A percentile compares a stretch with the other conserved stretches of the same genome.
Conservation (phyloP, 139 green algal genomes). For the Micractinium sp. region DNA sequence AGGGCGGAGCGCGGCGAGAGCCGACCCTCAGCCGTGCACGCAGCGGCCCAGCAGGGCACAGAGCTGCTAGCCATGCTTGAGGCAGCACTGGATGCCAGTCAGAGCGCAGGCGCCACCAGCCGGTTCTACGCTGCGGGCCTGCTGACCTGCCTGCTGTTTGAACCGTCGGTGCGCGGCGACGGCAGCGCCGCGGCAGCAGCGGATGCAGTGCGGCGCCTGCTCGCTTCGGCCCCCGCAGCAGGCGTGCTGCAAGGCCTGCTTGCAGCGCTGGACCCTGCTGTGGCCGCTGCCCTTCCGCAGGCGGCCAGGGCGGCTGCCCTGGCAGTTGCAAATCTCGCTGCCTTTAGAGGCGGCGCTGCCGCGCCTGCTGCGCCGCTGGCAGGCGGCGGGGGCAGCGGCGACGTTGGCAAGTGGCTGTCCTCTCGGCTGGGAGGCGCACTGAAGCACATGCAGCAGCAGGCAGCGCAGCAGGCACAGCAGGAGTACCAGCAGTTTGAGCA, state of each 20-base stretch:
- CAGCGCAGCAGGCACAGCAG: not conserved
- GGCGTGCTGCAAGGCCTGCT: constrained; percentile 4
- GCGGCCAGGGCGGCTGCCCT: not conserved
- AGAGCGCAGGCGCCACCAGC: not conserved
- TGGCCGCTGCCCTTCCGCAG: not conserved
- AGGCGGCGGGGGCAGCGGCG: not conserved
- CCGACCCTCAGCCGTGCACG: not conserved
- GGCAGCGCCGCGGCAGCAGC: not conserved
- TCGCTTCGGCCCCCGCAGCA: not conserved
- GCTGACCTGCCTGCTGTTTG: constrained; percentile 17
- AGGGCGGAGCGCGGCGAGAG: not conserved
- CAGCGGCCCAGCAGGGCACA: not conserved
- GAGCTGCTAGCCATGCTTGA: not conserved
- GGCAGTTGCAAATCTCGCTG: constrained; percentile 12
- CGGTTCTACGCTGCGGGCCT: not conserved
- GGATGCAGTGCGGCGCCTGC: not conserved
- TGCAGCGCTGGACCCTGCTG: not conserved
- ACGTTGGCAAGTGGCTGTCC: not conserved
- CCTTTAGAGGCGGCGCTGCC: not conserved
- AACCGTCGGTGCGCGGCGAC: not conserved
- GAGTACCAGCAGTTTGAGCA: not conserved
- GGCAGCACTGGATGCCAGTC: constrained; percentile 5
- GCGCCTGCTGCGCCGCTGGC: not conserved
- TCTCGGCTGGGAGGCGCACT: not conserved
- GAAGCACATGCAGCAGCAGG: not conserved